phyloP scores from a whole-genome alignment of 805 yeast genomes.

The Candida jianshihensis region DNA sequence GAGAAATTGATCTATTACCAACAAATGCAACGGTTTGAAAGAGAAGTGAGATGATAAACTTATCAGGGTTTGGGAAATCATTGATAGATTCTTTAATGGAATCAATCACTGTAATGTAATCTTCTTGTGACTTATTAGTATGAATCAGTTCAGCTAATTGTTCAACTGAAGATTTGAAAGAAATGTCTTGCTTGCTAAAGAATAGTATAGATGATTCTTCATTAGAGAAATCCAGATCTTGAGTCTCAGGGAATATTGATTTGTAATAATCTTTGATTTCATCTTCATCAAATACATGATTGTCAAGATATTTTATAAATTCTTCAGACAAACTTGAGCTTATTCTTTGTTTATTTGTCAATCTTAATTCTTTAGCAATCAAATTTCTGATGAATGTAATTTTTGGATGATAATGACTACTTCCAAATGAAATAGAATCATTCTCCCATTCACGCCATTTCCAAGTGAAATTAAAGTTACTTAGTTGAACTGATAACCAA shows the following conservation, averaged over 20 bases:
- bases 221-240: constrained; percentile 9
- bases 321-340: constrained; percentile 62
- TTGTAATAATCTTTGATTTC: constrained; percentile 32
- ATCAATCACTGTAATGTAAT: constrained; percentile 23
- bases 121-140: constrained; percentile 24
- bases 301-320: constrained; percentile 42
- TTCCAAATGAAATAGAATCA: constrained; percentile 42
- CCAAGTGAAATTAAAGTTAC: constrained; percentile 94
- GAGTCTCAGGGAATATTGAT: constrained; percentile 24
- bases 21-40: constrained; percentile 71
- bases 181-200: constrained; percentile 31
- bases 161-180: constrained; percentile 29
- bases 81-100: constrained; percentile 23
- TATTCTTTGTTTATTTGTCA: constrained; percentile 70
- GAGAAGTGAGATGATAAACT: constrained; percentile 51
- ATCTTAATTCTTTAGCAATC: constrained; percentile 75
- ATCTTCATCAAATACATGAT: constrained; percentile 29
- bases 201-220: constrained; percentile 28
- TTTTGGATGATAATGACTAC: constrained; percentile 59
- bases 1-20: constrained; percentile 84
- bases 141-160: constrained; percentile 32
- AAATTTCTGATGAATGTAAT: constrained; percentile 68
- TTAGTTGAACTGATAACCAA: constrained; percentile 91
- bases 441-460: constrained; percentile 93
- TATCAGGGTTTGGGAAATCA: constrained; percentile 29